These are phyloP conservation scores for Pseudocercospora crystallina DNA, from an alignment of 2,329 filamentous ascomycete species.

Conservation along the genomic window DNA sequence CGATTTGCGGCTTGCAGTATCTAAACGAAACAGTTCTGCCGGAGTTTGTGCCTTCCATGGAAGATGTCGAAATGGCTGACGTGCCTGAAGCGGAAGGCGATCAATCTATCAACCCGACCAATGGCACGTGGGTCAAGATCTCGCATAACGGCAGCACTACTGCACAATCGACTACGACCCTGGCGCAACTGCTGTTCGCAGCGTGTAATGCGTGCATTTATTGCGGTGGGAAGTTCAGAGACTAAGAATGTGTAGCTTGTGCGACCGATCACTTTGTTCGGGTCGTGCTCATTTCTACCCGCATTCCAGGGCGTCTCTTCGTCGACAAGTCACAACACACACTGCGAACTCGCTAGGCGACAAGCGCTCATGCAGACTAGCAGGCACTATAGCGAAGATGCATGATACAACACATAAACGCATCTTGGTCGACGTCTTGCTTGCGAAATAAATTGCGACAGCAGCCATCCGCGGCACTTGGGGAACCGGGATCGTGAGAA, in stretches of 20 bases:
- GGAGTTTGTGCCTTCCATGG: conserved; percentile 3
- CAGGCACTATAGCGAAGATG: conserved; percentile 2
- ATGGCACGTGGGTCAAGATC: conserved; percentile 18
- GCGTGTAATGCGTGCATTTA: conserved; percentile 39
- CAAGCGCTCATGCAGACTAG: conserved; percentile 7
- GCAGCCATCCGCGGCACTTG: neutral
- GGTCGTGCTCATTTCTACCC: conserved; percentile 19
- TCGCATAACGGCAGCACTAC: conserved; percentile 17
- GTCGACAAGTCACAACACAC: conserved; percentile 15
- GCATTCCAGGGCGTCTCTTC: conserved; percentile 28
- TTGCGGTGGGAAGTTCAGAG: conserved; percentile 40
- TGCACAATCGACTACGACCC: conserved; percentile 21
- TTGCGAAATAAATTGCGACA: neutral
- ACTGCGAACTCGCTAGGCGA: neutral
- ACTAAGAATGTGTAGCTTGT: conserved; percentile 22
- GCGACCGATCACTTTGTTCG: conserved; percentile 14
- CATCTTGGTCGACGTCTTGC: neutral
- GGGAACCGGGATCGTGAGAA: neutral
- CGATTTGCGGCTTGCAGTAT: conserved; percentile 52
- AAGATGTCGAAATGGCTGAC: conserved; percentile 14
- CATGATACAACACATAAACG: conserved; percentile 4
- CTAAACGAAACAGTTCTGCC: conserved; percentile 43
- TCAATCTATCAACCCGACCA: conserved; percentile 7
- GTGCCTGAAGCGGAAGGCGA: conserved; percentile 9
- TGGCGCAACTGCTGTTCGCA: conserved; percentile 36